Conservation (phyloP, 1,284 basidiomycete genomes). For the Omphalotus olearius region DNA sequence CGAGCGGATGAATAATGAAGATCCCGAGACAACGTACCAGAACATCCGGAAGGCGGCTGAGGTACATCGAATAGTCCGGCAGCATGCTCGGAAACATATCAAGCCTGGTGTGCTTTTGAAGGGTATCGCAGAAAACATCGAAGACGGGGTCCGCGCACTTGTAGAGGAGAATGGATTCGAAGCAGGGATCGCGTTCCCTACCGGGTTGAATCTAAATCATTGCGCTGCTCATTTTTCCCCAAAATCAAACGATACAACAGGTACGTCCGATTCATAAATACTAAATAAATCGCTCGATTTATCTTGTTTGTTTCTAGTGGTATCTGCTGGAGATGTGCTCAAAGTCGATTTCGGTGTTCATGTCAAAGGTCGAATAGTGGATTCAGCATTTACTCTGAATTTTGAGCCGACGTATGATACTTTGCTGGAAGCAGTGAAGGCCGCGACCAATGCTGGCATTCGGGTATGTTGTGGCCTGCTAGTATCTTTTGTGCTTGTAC, state of each 20-base stretch:
- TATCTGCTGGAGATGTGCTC: conserved; percentile 68
- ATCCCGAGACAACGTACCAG: conserved; percentile 82
- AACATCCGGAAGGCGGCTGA: conserved; percentile 90
- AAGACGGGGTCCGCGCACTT: conserved; percentile 85
- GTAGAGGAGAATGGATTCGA: conserved; percentile 91
- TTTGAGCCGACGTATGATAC: conserved; percentile 91
- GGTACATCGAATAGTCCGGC: conserved; percentile 93
- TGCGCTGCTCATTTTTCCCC: conserved; percentile 98
- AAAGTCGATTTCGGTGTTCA: conserved; percentile 99
- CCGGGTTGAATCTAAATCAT: conserved; percentile 90
- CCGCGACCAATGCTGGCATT: conserved; percentile 90
- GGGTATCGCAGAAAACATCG: conserved; percentile 92
- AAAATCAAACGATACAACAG: conserved; percentile 87
- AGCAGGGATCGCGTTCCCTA: conserved; percentile 91
- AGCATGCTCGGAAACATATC: conserved; percentile 79
- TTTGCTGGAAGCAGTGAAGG: conserved; percentile 87
- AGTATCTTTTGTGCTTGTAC: background rate
- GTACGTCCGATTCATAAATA: conserved; percentile 37
- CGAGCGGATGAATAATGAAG: conserved; percentile 75
- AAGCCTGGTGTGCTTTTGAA: conserved; percentile 94
- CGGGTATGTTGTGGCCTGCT: conserved; percentile 39
- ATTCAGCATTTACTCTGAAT: conserved; percentile 93
- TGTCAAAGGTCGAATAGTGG: conserved; percentile 89
- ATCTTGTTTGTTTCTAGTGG: too few relatives aligned
- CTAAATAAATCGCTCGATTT: background rate